A percentile compares a stretch with the other conserved stretches of the same genome.
phyloP scores from a whole-genome alignment of 371 early-diverging fungal genomes.

The Syncephalastrum contaminatum region DNA sequence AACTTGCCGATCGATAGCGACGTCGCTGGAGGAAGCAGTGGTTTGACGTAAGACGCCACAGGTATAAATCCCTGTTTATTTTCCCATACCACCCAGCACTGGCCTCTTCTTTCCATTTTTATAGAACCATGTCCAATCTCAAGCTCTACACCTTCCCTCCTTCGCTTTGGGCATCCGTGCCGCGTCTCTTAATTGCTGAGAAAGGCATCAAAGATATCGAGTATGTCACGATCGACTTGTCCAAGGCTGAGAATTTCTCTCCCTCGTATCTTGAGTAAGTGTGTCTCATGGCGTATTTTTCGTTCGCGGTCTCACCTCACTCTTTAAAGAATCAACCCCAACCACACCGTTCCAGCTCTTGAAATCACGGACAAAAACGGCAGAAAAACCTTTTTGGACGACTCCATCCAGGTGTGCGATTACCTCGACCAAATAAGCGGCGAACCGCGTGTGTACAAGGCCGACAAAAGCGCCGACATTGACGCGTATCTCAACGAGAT shows the following conservation, averaged over 20 bases:
- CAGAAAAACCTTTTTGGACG: slow-evolving; percentile 9
- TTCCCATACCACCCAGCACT: too few species aligned
- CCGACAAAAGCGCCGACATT: slow-evolving; percentile 14
- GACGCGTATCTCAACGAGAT: slow-evolving; percentile 25
- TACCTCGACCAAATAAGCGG: slow-evolving; percentile 23
- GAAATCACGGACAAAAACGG: slow-evolving; percentile 20
- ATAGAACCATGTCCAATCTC: neutral
- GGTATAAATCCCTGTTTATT: too few species aligned
- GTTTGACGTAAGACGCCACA: too few species aligned
- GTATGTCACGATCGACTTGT: slow-evolving; percentile 28
- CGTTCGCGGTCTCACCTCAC: neutral
- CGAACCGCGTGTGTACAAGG: slow-evolving; percentile 6
- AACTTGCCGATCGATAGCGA: too few species aligned
- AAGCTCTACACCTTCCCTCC: slow-evolving; percentile 32
- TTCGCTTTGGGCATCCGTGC: slow-evolving; percentile 34
- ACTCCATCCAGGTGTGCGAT: slow-evolving; percentile 23
- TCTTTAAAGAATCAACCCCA: slow-evolving; percentile 20
- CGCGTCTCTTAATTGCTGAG: slow-evolving; percentile 32
- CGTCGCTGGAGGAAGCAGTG: too few species aligned
- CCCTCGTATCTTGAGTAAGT: slow-evolving; percentile 26
- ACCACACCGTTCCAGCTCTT: slow-evolving; percentile 35
- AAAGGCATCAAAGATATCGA: slow-evolving; percentile 23
- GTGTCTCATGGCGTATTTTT: neutral
- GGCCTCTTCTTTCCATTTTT: too few species aligned
- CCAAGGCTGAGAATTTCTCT: slow-evolving; percentile 36